A percentile compares a stretch with the other conserved stretches of the same genome.
phyloP scores from a whole-genome alignment of 2,329 filamentous ascomycete species.

The Leptographium lundbergii region DNA sequence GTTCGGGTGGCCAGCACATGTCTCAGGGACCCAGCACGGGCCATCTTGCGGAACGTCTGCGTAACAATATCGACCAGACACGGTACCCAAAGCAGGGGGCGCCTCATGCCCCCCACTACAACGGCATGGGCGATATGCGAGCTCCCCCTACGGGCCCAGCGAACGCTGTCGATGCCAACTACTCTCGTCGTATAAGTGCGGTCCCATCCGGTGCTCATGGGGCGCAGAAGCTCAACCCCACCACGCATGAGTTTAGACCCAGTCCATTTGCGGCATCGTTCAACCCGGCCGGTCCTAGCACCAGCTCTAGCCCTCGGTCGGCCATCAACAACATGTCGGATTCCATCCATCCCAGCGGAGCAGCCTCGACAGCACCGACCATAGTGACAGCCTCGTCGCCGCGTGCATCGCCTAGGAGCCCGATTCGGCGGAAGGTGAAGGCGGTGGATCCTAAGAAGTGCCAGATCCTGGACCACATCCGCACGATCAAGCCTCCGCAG shows the following conservation, averaged over 20 bases:
- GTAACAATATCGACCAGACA: conserved; percentile 31
- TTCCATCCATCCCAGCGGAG: conserved; percentile 4
- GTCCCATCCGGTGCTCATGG: conserved; percentile 32
- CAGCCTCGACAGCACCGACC: conserved; percentile 7
- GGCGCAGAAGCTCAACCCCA: conserved; percentile 48
- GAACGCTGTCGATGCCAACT: conserved; percentile 37
- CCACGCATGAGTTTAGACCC: conserved; percentile 70
- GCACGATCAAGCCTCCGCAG: conserved; percentile 38
- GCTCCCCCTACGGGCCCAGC: conserved; percentile 64
- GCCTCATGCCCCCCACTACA: conserved; percentile 21
- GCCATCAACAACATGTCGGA: conserved; percentile 34
- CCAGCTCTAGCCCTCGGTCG: conserved; percentile 59
- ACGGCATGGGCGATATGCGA: conserved; percentile 49
- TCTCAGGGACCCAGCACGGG: conserved; percentile 29
- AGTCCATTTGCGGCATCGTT: conserved; percentile 72
- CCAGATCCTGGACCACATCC: conserved; percentile 39
- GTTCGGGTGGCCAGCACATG: conserved; percentile 28
- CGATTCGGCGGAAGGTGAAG: conserved; percentile 60
- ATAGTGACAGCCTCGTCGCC: conserved; percentile 3
- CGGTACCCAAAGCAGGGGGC: conserved; percentile 22
- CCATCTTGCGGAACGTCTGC: conserved; percentile 36
- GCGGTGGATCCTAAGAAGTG: conserved; percentile 60
- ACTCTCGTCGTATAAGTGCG: conserved; percentile 40
- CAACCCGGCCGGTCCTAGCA: conserved; percentile 57
- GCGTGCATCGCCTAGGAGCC: conserved; percentile 1